phyloP scores from a whole-genome alignment of 2,329 filamentous ascomycete genomes.

The Sarocladiaceae sp. region DNA sequence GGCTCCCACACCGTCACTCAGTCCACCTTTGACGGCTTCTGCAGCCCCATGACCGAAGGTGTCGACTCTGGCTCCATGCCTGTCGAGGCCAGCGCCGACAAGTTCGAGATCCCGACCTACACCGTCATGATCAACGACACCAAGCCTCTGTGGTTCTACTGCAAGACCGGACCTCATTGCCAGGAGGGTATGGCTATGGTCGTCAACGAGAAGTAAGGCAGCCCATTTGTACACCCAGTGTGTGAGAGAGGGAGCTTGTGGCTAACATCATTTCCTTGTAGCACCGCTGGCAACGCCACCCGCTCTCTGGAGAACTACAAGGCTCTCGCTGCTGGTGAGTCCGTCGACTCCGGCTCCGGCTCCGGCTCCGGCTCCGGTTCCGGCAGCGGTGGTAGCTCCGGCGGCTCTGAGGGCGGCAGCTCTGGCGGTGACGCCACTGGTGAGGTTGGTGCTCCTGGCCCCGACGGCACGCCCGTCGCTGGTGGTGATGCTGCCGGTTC shows the following conservation, averaged over 20 bases:
- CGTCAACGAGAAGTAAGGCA: slow-evolving; percentile 69
- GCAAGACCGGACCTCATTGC: slow-evolving; percentile 68
- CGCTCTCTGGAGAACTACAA: slow-evolving; percentile 47
- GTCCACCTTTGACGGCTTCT: slow-evolving; percentile 67
- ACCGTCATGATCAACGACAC: slow-evolving; percentile 63
- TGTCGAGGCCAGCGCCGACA: slow-evolving; percentile 44
- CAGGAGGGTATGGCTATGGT: slow-evolving; percentile 69
- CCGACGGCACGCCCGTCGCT: slow-evolving; percentile 1
- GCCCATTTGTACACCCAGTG: slow-evolving; percentile 23
- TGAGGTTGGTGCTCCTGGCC: slow-evolving; percentile 6
- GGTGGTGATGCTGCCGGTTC: neutral
- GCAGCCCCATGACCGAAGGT: slow-evolving; percentile 49
- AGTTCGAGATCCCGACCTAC: slow-evolving; percentile 57
- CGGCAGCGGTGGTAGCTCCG: neutral
- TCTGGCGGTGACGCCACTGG: slow-evolving; percentile 3
- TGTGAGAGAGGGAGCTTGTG: neutral
- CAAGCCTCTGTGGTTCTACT: slow-evolving; percentile 74
- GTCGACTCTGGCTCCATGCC: slow-evolving; percentile 65
- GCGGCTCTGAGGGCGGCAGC: slow-evolving; percentile 7
- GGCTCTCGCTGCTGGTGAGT: slow-evolving; percentile 26
- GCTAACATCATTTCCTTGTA: slow-evolving; percentile 17
- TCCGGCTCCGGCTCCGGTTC: slow-evolving; percentile 8
- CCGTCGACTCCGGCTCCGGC: slow-evolving; percentile 13
- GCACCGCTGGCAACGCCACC: slow-evolving; percentile 43
- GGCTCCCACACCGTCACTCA: slow-evolving; percentile 76